Base-by-base conservation (phyloP, 2,329 filamentous ascomycete species). In the Fusarium sp. region DNA sequence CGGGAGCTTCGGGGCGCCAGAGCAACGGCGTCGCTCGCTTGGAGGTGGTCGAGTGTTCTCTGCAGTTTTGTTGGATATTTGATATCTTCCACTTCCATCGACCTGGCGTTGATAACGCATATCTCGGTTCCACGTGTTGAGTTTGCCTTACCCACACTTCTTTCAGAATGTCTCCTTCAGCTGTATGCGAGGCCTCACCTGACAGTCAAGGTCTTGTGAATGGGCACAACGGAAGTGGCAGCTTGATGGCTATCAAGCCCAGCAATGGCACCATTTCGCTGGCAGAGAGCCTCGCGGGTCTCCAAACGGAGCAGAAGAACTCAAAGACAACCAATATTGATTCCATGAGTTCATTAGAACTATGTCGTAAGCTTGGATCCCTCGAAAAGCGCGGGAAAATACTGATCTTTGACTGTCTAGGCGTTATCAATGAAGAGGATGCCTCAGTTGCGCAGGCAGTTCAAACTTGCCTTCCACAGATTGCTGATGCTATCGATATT, bases 221-320 rank as follows among this genome's bases (percentile, higher is more conserved):
- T 2, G 38, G 18, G 9, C 36, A 18, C 11, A 42, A 42, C 4
- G 38, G 38, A 2, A 7, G 20, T 20, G 38, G 10, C 2, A 13
- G 38, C 38, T 42, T 42, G 27, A 7, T 4, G 14, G 14, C 44
- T 6, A 4, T 16, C 6, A 49, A 27, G 23, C 3, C 44, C 1
- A 49, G n/a, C n/a, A n/a, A 49, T 6, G 25, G 44, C 23, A 16
- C 23, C 11, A 5, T 16, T 5, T 11, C 44, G 13, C 20, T 36
- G 4, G 33, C 51, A 20, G 31, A 25, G 14, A 54, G 49, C 7
- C 58, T 61, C 6, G 58, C 49, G 14, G 14, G 13, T 9, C 50
- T 61, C 3, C 58, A 61, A 9, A 61, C 58, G 2, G 58, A 61
- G 11, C 58, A 61, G 5, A 61, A 55, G 14, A 61, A 61, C n/a